Percentiles rank a stretch among this genome's conserved stretches.
Conservation (phyloP, 2,329 filamentous ascomycete genomes). For the Spiromastix sp. region DNA sequence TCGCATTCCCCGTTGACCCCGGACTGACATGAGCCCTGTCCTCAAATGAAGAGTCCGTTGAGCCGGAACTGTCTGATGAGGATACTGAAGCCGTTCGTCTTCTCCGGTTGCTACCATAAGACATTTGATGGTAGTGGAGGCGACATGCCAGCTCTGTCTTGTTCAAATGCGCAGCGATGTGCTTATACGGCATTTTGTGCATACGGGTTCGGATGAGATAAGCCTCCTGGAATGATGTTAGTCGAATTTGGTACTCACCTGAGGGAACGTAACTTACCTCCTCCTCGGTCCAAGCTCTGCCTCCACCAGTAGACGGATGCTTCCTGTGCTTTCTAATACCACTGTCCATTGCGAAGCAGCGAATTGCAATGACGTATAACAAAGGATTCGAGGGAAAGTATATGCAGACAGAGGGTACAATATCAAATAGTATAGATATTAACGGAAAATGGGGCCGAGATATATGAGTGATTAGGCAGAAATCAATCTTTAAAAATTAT, state of each 20-base stretch:
- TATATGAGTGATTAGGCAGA: too few species aligned
- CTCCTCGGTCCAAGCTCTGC: slow-evolving; percentile 75
- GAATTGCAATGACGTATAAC: too few species aligned
- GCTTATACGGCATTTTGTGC: slow-evolving; percentile 86
- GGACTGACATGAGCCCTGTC: too few species aligned
- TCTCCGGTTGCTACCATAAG: slow-evolving; percentile 69
- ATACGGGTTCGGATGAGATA: slow-evolving; percentile 75
- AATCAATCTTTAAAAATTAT: too few species aligned
- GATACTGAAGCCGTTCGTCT: slow-evolving; percentile 64
- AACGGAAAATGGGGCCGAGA: too few species aligned
- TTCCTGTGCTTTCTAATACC: slow-evolving; percentile 57
- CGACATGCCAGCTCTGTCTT: slow-evolving; percentile 84
- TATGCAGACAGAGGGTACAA: too few species aligned
- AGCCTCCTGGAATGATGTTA: slow-evolving; percentile 48
- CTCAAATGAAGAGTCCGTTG: slow-evolving; percentile 17
- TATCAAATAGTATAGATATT: too few species aligned
- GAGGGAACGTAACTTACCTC: slow-evolving; percentile 47
- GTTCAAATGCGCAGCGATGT: slow-evolving; percentile 73
- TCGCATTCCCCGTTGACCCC: slow-evolving; percentile 1
- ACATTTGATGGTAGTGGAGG: slow-evolving; percentile 77
- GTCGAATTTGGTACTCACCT: not conserved
- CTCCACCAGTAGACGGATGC: slow-evolving; percentile 59
- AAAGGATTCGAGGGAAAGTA: too few species aligned
- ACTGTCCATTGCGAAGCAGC: slow-evolving; percentile 49
- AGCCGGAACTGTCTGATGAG: slow-evolving; percentile 38